Percentiles rank a stretch among this genome's conserved stretches.
Conservation (phyloP, 1,284 basidiomycete genomes). For the Marasmius tenuissimus region DNA sequence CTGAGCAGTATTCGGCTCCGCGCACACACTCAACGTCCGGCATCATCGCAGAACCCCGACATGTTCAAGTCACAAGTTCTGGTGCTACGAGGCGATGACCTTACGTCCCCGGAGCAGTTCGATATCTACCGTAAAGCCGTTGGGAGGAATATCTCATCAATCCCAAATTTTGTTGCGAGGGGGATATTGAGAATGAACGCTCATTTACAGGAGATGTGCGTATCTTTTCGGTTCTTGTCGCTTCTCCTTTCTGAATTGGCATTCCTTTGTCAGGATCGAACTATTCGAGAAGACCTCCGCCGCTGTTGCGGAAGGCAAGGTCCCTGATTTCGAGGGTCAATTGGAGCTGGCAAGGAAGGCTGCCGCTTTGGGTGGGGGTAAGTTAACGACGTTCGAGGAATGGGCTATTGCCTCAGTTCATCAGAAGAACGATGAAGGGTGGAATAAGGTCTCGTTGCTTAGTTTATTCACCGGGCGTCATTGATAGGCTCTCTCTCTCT, state of each 20-base stretch:
- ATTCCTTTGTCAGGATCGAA: slow-evolving; percentile 17
- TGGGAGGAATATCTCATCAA: slow-evolving; percentile 28
- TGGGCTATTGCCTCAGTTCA: slow-evolving; percentile 26
- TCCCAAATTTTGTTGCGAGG: slow-evolving; percentile 27
- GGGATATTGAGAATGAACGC: slow-evolving; percentile 29
- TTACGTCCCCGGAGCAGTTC: slow-evolving; percentile 29
- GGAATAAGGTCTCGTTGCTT: slow-evolving; percentile 34
- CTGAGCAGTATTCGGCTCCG: not conserved
- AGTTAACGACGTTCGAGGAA: slow-evolving; percentile 28
- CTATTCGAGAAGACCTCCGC: not conserved
- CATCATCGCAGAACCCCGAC: slow-evolving; percentile 21
- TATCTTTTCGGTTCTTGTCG: slow-evolving; percentile 3
- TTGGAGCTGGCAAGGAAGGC: slow-evolving; percentile 16
- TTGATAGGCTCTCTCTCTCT: not conserved
- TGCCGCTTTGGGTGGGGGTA: slow-evolving; percentile 19
- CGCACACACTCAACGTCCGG: not conserved
- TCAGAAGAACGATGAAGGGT: slow-evolving; percentile 18
- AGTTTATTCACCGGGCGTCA: slow-evolving; percentile 24
- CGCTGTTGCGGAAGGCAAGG: slow-evolving; percentile 13
- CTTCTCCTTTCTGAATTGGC: not conserved
- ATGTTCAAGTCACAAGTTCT: slow-evolving; percentile 27
- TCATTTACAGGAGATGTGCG: slow-evolving; percentile 32
- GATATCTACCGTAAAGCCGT: slow-evolving; percentile 31
- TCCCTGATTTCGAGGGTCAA: slow-evolving; percentile 21
- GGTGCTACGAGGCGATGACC: slow-evolving; percentile 30